These are phyloP conservation scores for Lipomyces spencermartinsiae DNA, from an alignment of 805 yeast genomes.

Conservation along the genomic window DNA sequence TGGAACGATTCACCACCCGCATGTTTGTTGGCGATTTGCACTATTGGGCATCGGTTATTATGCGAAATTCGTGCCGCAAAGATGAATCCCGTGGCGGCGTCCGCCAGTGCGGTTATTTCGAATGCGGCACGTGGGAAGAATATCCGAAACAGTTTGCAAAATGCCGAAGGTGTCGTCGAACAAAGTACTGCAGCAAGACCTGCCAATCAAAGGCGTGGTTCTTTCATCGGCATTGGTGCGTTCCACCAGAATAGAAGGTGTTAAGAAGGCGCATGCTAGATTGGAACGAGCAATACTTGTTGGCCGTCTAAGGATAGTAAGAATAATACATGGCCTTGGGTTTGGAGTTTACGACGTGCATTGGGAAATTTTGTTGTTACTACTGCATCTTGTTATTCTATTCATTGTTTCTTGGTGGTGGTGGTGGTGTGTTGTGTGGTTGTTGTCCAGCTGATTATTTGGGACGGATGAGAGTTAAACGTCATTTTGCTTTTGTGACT, in stretches of 20 bases:
- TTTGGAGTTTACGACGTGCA: constrained; percentile 6
- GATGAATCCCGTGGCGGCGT: constrained; percentile 88
- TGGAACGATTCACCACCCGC: constrained; percentile 83
- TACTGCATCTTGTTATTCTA: not conserved
- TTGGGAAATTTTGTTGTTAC: constrained; percentile 2
- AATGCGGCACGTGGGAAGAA: constrained; percentile 93
- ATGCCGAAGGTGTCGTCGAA: constrained; percentile 90
- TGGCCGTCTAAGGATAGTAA: not conserved
- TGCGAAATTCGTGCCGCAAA: constrained; percentile 93
- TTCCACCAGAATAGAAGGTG: constrained; percentile 33
- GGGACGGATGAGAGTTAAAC: not conserved
- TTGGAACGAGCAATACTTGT: not conserved
- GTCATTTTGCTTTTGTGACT: not conserved
- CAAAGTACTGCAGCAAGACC: constrained; percentile 91
- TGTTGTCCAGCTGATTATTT: not conserved
- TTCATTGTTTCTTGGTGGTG: not conserved
- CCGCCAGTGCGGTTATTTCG: constrained; percentile 91
- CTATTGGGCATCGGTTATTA: constrained; percentile 98
- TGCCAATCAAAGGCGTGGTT: constrained; percentile 94
- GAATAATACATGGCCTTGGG: not conserved
- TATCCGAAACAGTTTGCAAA: constrained; percentile 92
- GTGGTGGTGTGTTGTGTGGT: too few species aligned
- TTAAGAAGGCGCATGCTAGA: not conserved
- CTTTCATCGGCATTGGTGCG: constrained; percentile 93
- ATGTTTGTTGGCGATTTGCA: constrained; percentile 78